A percentile compares a stretch with the other conserved stretches of the same genome.
Conservation (phyloP, 257 asterid genomes). For the Cruciata laevipes region DNA sequence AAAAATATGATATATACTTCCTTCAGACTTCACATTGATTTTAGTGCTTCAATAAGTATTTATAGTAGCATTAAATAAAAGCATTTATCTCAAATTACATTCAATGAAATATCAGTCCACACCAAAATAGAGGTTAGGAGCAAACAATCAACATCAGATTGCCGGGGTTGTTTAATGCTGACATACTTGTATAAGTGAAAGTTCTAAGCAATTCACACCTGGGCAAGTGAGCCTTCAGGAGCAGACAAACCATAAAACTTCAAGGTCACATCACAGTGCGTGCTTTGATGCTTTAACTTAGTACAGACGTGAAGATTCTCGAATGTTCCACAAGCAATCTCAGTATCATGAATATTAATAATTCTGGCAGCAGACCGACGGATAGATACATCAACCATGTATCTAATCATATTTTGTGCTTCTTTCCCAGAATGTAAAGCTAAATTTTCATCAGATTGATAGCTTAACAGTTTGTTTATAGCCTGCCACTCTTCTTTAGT, state of each 20-base stretch:
- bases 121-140: conserved; percentile 89
- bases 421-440: conserved; percentile 56
- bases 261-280: conserved; percentile 74
- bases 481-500: conserved; percentile 98
- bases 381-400: conserved; percentile 72
- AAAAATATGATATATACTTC: neutral
- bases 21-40: neutral
- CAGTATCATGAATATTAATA: conserved; percentile 55
- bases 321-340: conserved; percentile 92
- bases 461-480: conserved; percentile 81
- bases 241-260: conserved; percentile 86
- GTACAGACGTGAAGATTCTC: conserved; percentile 82
- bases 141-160: conserved; percentile 50
- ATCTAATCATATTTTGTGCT: conserved; percentile 64
- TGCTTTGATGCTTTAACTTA: conserved; percentile 72
- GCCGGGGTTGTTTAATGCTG: conserved; percentile 57
- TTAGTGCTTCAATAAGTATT: neutral
- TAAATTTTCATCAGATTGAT: conserved; percentile 88
- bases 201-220: conserved; percentile 64
- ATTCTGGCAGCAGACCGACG: conserved; percentile 87
- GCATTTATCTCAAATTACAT: neutral
- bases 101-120: conserved; percentile 6
- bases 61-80: neutral
- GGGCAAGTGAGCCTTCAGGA: conserved; percentile 98
- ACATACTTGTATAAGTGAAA: conserved; percentile 24